Evolutionary conservation across 2,329 filamentous ascomycete genomes (phyloP), one percentile per base, ranked within the genome.

Genomic region (Dothidotthia symphoricarpi): DNA sequence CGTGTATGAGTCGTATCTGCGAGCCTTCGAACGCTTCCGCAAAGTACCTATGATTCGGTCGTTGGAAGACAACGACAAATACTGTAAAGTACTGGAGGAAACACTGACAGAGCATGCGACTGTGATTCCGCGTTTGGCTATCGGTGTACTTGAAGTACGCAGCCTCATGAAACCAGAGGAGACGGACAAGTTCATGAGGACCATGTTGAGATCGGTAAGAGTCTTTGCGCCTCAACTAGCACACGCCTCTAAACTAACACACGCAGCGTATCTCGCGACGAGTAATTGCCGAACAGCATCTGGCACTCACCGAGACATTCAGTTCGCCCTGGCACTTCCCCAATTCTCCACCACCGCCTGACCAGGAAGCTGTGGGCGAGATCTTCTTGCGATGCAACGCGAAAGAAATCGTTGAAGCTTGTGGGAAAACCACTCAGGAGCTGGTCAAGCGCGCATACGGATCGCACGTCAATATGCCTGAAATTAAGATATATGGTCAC

Each of bases 221-320:
- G n/a, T 6, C 5, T 9, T 10, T 11, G 8, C 13, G n/a, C 8
- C 5, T 4, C 16, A 5, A 8, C n/a, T 9, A 6, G 4, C 8
- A 3, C 3, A 1, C 4, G 2, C n/a, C n/a, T 4, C n/a, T 10
- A n/a, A 6, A 37, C 26, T 41, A 27, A 57, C 33, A 8, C 1
- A 9, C 12, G 4, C 38, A 93, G 86, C 81, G 93, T 43, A 98
- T 98, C 53, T 96, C 90, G 29, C 83, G 93, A 43, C 82, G 94
- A 46, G 93, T 97, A 51, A 98, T 98, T 61, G 93, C 93, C 24
- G 93, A 98, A 68, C 93, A 98, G 60, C 93, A 98, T 62, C 81
- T 98, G 25, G 89, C 93, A 8, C 77, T 98, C 13, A 95, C 90
- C 4, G 90, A 97, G 53, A 96, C 90, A 1, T 97, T 90, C 72